phyloP scores from a whole-genome alignment of 371 early-diverging fungal species.

The Mortierella sp. region DNA sequence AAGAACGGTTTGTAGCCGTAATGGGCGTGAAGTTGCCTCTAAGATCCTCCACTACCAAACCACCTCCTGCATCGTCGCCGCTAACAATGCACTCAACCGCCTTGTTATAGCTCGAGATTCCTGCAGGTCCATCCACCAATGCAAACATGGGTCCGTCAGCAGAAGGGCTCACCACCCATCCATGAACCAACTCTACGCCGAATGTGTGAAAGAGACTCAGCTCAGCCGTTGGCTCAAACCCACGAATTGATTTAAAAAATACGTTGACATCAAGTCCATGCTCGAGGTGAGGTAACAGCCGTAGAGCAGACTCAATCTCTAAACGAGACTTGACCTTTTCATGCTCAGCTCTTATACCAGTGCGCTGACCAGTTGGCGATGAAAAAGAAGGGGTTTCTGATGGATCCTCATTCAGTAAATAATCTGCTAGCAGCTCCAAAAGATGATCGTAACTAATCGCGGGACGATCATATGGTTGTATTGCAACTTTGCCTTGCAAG shows the following conservation, averaged over 20 bases:
- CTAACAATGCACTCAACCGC: constrained; percentile 84
- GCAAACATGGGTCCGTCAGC: constrained; percentile 69
- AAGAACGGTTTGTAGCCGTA: constrained; percentile 5
- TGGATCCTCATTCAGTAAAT: constrained; percentile 61
- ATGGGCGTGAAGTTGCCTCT: constrained; percentile 22
- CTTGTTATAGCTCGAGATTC: constrained; percentile 75
- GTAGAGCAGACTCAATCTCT: constrained; percentile 59
- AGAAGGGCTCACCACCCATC: constrained; percentile 89
- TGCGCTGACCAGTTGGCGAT: constrained; percentile 17
- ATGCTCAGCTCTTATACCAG: constrained; percentile 26
- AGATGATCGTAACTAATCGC: constrained; percentile 78
- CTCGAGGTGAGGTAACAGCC: constrained; percentile 64
- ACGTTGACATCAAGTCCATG: constrained; percentile 88
- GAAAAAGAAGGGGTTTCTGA: constrained; percentile 14
- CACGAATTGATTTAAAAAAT: constrained; percentile 78
- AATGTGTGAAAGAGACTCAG: constrained; percentile 86
- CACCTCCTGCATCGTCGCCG: constrained; percentile 68
- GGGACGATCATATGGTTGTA: constrained; percentile 68
- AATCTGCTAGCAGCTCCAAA: constrained; percentile 80
- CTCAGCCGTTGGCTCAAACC: constrained; percentile 82
- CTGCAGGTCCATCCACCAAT: constrained; percentile 65
- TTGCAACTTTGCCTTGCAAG: constrained; percentile 78
- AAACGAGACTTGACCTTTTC: constrained; percentile 34
- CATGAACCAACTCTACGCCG: constrained; percentile 85
- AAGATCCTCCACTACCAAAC: constrained; percentile 53